Conservation (phyloP, 2,329 filamentous ascomycete species). For the Nakataea oryzae region DNA sequence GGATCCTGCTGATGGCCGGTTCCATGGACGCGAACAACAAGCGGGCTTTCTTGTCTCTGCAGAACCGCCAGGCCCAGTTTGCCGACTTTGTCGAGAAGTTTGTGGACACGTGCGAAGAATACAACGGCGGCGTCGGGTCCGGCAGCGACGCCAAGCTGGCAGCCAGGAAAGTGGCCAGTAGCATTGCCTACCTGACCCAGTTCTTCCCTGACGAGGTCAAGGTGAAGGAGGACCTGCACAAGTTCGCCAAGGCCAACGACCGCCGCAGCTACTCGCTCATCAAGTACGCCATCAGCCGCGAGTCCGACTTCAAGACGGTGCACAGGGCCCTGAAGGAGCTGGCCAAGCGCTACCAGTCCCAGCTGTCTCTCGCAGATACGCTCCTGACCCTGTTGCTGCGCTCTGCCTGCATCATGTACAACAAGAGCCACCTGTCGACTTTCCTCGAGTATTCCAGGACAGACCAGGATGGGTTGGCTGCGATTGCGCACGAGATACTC, state of each 20-base stretch:
- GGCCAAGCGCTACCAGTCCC: conserved; percentile 65
- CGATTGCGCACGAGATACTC: conserved; percentile 76
- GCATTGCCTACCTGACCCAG: conserved; percentile 62
- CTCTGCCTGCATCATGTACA: conserved; percentile 77
- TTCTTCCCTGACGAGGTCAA: conserved; percentile 67
- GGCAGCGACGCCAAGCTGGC: conserved; percentile 59
- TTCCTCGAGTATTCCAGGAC: conserved; percentile 83
- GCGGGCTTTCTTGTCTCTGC: conserved; percentile 80
- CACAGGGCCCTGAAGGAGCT: conserved; percentile 85
- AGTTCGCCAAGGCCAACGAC: conserved; percentile 86
- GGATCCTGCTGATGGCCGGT: conserved; percentile 72
- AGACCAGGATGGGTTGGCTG: conserved; percentile 67
- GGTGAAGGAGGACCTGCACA: conserved; percentile 69
- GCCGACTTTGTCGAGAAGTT: conserved; percentile 67
- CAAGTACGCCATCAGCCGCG: conserved; percentile 71
- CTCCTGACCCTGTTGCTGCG: conserved; percentile 75
- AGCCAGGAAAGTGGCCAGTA: conserved; percentile 60
- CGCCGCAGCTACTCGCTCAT: conserved; percentile 83
- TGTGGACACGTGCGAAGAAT: conserved; percentile 74
- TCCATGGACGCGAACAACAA: conserved; percentile 69
- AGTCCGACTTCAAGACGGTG: conserved; percentile 87
- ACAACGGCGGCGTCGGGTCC: conserved; percentile 71
- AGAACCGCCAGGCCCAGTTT: conserved; percentile 65
- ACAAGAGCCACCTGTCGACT: conserved; percentile 82
- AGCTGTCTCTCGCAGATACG: conserved; percentile 50